phyloP scores from a whole-genome alignment of 2,329 filamentous ascomycete genomes.

The Chaetomium strumarium region DNA sequence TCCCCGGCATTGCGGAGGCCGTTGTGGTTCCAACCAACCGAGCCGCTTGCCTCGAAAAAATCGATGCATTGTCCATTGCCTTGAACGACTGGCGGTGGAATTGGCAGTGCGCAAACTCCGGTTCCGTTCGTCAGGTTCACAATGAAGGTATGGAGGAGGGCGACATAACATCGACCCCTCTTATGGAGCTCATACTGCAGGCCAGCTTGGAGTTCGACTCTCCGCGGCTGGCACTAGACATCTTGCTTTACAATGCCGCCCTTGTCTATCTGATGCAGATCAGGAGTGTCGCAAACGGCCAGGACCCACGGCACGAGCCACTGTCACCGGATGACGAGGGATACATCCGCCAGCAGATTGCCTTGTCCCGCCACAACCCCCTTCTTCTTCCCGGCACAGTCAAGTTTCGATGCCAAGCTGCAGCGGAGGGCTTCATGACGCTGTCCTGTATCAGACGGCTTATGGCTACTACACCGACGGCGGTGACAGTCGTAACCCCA shows the following conservation, averaged over 20 bases:
- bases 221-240: conserved; percentile 2
- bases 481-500: neutral
- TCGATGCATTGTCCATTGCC: neutral
- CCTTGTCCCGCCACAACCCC: neutral
- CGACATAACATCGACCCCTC: neutral
- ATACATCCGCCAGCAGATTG: neutral
- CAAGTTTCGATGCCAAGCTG: conserved; percentile 2
- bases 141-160: neutral
- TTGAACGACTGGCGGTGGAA: conserved; percentile 1
- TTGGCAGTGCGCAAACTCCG: neutral
- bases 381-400: conserved; percentile 1
- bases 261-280: conserved; percentile 4
- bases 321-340: neutral
- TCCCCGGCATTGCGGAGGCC: conserved; percentile 1
- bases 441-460: neutral
- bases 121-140: neutral
- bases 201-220: conserved; percentile 1
- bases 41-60: neutral
- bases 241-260: conserved; percentile 3
- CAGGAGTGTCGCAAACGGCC: neutral
- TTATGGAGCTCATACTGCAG: neutral
- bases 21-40: neutral
- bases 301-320: neutral
- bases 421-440: conserved; percentile 2
- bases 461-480: neutral